These are phyloP conservation scores for Coniochaeta prunicola DNA, from an alignment of 2,329 filamentous ascomycete species.

Conservation along the genomic window DNA sequence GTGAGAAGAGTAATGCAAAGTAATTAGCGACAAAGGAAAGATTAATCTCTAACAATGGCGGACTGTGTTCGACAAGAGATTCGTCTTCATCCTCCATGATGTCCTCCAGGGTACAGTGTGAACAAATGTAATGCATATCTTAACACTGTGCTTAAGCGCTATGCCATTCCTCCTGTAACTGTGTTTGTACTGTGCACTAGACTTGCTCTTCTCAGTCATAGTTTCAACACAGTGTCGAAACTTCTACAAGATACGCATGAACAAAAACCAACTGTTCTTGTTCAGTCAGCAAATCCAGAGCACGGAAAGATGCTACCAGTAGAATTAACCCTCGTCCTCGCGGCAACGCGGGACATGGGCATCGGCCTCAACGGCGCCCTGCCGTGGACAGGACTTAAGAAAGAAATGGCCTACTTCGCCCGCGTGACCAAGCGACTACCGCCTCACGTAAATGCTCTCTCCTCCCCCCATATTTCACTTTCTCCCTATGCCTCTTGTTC, in stretches of 20 bases:
- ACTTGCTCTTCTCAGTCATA: neutral
- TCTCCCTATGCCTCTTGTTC: too few relatives aligned
- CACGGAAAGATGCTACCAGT: conserved; percentile 10
- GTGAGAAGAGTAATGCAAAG: neutral
- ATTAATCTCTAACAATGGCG: neutral
- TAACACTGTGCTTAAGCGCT: neutral
- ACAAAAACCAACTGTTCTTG: neutral
- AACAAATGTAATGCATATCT: neutral
- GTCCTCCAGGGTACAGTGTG: neutral
- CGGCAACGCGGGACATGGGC: conserved; percentile 83
- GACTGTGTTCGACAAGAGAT: neutral
- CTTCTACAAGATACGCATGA: neutral
- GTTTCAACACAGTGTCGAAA: neutral
- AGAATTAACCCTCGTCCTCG: conserved; percentile 85
- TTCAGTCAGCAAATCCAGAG: neutral
- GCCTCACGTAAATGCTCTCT: conserved; percentile 14
- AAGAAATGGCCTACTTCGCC: conserved; percentile 94
- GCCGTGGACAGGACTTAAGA: conserved; percentile 82
- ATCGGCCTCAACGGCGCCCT: conserved; percentile 75
- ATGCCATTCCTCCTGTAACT: neutral
- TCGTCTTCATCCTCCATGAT: neutral
- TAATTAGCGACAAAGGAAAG: neutral
- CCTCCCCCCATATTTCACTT: neutral
- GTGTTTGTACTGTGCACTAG: neutral
- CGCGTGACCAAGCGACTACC: conserved; percentile 70